Percentiles rank a stretch among this genome's conserved stretches.
phyloP scores from a whole-genome alignment of 345 rosid species.

The Citrus australasica region DNA sequence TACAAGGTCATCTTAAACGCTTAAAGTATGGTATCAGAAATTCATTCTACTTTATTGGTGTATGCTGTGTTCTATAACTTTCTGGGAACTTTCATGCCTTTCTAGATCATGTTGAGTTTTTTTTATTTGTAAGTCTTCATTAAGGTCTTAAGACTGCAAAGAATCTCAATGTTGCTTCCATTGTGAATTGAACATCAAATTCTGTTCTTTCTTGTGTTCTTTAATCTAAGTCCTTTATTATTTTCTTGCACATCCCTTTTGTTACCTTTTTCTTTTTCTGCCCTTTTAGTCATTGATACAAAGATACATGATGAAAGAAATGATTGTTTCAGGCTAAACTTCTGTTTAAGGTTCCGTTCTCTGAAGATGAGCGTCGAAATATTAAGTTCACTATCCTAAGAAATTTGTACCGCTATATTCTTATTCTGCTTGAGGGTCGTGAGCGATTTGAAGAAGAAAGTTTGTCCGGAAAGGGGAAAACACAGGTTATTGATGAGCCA shows the following conservation, averaged over 20 bases:
- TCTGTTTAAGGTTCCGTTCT: conserved; percentile 60
- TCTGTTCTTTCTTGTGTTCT: not conserved
- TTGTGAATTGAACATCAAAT: not conserved
- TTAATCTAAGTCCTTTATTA: not conserved
- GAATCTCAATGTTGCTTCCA: no score
- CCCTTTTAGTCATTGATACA: not conserved
- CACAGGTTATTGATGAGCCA: conserved; percentile 27
- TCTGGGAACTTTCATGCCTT: not conserved
- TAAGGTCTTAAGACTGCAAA: not conserved
- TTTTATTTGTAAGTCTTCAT: not conserved
- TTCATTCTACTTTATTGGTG: not conserved
- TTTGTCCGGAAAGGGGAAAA: conserved; percentile 37
- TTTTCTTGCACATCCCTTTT: not conserved
- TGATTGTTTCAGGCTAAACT: conserved; percentile 68
- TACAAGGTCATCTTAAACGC: not conserved
- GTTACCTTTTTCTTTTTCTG: not conserved
- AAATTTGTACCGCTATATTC: conserved; percentile 68
- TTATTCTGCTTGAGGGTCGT: conserved; percentile 61
- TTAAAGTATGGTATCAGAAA: not conserved
- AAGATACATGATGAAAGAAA: not conserved
- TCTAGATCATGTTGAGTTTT: not conserved
- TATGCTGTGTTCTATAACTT: not conserved
- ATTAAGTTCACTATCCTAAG: conserved; percentile 75
- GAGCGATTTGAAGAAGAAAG: conserved; percentile 59
- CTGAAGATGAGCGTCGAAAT: conserved; percentile 66